These are phyloP conservation scores for Graphilbum ipis-grandicollis DNA, from an alignment of 2,329 filamentous ascomycete genomes.

Conservation along the genomic window DNA sequence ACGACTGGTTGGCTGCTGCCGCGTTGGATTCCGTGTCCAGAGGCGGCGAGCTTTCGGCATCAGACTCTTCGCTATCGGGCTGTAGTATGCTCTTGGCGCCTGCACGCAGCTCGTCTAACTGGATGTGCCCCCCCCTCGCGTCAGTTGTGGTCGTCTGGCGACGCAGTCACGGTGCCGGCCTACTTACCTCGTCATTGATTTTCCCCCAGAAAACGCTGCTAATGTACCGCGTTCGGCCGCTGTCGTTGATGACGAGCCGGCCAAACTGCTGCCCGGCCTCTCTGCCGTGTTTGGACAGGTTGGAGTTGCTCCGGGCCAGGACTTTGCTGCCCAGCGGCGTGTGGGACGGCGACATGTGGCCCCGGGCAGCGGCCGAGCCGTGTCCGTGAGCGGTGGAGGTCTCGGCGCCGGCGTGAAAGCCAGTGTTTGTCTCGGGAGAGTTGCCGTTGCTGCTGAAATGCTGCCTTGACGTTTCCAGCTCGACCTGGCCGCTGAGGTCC, in stretches of 20 bases:
- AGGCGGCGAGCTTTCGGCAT: constrained; percentile 38
- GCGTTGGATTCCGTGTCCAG: constrained; percentile 19
- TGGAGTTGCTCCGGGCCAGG: too few relatives aligned
- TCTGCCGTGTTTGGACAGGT: constrained; percentile 11
- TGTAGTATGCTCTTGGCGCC: constrained; percentile 31
- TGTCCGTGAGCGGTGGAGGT: neutral
- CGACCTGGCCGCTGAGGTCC: constrained; percentile 47
- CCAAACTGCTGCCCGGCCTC: constrained; percentile 40
- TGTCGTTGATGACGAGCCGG: constrained; percentile 51
- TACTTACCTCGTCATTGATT: constrained; percentile 50
- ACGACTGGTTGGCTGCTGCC: constrained; percentile 45
- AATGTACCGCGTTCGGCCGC: constrained; percentile 52
- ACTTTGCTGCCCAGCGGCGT: too few relatives aligned
- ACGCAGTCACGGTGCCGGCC: too few relatives aligned
- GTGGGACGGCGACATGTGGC: neutral
- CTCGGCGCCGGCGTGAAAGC: neutral
- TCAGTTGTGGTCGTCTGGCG: too few relatives aligned
- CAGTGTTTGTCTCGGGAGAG: constrained; percentile 18
- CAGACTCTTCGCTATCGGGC: constrained; percentile 40
- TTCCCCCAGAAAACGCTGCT: constrained; percentile 64
- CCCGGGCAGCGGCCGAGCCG: neutral
- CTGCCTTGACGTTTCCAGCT: constrained; percentile 28
- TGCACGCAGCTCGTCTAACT: constrained; percentile 28
- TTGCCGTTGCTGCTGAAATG: constrained; percentile 15
- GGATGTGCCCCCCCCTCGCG: too few relatives aligned